Evolutionary conservation across 1,284 basidiomycete genomes (phyloP), one percentile per base, ranked within the genome.

Genomic region (Microbotryomycetes sp.): DNA sequence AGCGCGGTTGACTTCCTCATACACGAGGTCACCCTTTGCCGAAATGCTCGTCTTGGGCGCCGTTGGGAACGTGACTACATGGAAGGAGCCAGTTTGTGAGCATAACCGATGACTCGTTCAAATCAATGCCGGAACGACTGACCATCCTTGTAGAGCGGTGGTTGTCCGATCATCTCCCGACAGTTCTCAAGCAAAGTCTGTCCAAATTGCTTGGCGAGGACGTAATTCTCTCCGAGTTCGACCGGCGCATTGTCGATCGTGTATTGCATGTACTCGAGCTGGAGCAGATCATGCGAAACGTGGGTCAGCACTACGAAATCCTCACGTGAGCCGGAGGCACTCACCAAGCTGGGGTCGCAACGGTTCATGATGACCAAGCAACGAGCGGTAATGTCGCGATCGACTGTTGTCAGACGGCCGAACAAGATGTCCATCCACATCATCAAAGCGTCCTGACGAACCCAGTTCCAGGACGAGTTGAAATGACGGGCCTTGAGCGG

Each of bases 401-500:
- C 92, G 70, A 96, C 89, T 29, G 91, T 90, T 30, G 87, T 92
- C 63, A 96, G 83, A 51, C 88, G 85, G 52, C 94, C 94, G 71
- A 92, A 67, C 58, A 97, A 90, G 76, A 97, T 94, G 75, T 97
- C 93, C 78, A 93, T 97, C 79, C 87, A 97, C 88, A 97, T 91
- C 63, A 89, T 80, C 46, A 97, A 81, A 27, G 92, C 90, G 67
- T 94, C 91, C 60, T 74, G 73, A 69, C 94, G 86, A 55, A 89
- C 92, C 96, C 94, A 98, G 76, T 98, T 98, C 94, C 94, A 98
- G 13, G 88, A 91, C 11, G 92, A 97, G 75, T 97, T 92, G 79
- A 98, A 98, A 74, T 89, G 90, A 54, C 96, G 89, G 21, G 93
- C 94, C 78, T 98, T 98, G 75, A 94, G 81, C 3, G 89, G 86